These are phyloP conservation scores for Diospyros lotus DNA, from an alignment of 148 eudicot genomes.

Conservation along the genomic window DNA sequence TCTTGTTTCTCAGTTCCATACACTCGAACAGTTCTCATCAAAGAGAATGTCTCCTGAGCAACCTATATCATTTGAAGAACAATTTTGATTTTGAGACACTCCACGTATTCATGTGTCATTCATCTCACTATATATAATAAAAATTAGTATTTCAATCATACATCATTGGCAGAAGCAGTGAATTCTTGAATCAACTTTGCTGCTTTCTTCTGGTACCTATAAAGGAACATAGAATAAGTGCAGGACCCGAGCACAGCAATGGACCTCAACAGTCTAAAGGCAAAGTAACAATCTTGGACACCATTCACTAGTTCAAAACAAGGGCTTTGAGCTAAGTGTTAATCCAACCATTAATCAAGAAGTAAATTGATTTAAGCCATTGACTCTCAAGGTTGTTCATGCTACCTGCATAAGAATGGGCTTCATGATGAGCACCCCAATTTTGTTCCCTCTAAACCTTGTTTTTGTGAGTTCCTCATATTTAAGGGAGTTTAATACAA, in stretches of 20 bases:
- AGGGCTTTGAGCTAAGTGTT: neutral
- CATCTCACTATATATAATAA: neutral
- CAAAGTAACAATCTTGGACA: neutral
- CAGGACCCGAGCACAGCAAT: too few relatives aligned
- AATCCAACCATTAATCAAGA: neutral
- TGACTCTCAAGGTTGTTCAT: neutral
- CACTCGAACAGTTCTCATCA: slow-evolving; percentile 96
- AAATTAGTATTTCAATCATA: slow-evolving; percentile 25
- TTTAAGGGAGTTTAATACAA: too few relatives aligned
- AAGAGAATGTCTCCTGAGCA: slow-evolving; percentile 92
- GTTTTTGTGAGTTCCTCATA: too few relatives aligned
- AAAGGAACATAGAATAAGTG: neutral
- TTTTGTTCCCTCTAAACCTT: too few relatives aligned
- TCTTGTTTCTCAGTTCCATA: slow-evolving; percentile 93
- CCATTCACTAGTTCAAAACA: neutral
- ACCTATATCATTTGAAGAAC: slow-evolving; percentile 44
- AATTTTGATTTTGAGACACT: neutral
- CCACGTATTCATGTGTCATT: neutral
- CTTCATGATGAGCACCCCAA: too few relatives aligned
- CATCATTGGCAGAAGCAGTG: slow-evolving; percentile 95
- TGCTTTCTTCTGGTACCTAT: slow-evolving; percentile 96
- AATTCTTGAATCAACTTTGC: slow-evolving; percentile 83
- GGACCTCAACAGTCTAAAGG: neutral
- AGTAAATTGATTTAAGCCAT: neutral
- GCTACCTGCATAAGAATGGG: neutral